These are phyloP conservation scores for Sarcomyxa edulis DNA, from an alignment of 768 basidiomycete genomes.

Conservation along the genomic window DNA sequence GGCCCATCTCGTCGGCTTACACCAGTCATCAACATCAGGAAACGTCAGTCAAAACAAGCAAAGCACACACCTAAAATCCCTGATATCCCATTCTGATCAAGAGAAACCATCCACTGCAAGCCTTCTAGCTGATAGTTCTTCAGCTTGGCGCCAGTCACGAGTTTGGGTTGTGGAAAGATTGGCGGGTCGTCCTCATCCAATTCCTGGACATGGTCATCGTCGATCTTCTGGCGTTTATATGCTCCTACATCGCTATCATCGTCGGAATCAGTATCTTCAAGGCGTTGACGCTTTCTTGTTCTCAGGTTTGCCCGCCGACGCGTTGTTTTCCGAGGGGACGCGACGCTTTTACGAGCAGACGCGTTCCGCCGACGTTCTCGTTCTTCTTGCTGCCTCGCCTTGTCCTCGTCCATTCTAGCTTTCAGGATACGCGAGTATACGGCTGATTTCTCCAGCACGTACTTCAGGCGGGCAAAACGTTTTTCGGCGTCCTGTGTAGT, in stretches of 20 bases:
- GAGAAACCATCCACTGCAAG: slow-evolving; percentile 89
- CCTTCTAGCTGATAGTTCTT: slow-evolving; percentile 93
- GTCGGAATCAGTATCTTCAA: slow-evolving; percentile 12
- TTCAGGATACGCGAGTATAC: slow-evolving; percentile 71
- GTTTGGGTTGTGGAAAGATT: slow-evolving; percentile 64
- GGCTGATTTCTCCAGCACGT: slow-evolving; percentile 69
- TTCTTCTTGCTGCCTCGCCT: slow-evolving; percentile 23
- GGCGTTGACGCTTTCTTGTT: slow-evolving; percentile 16
- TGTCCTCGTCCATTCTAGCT: slow-evolving; percentile 68
- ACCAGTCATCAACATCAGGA: not conserved
- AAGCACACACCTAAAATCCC: slow-evolving; percentile 64
- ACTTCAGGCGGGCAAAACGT: slow-evolving; percentile 50
- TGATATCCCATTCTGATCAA: slow-evolving; percentile 81
- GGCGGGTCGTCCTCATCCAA: slow-evolving; percentile 22
- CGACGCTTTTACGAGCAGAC: not conserved
- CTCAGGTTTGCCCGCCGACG: slow-evolving; percentile 2
- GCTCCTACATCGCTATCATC: slow-evolving; percentile 5
- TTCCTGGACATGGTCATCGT: slow-evolving; percentile 11
- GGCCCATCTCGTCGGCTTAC: slow-evolving; percentile 90
- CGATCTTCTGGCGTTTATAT: slow-evolving; percentile 17
- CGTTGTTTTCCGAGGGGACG: not conserved
- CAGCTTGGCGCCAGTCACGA: slow-evolving; percentile 81
- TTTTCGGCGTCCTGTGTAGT: slow-evolving; percentile 41
- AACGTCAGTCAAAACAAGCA: not conserved
- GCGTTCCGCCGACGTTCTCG: not conserved